These are phyloP conservation scores for Hygrocybe coccinea DNA, from an alignment of 768 basidiomycete species.

Conservation along the genomic window DNA sequence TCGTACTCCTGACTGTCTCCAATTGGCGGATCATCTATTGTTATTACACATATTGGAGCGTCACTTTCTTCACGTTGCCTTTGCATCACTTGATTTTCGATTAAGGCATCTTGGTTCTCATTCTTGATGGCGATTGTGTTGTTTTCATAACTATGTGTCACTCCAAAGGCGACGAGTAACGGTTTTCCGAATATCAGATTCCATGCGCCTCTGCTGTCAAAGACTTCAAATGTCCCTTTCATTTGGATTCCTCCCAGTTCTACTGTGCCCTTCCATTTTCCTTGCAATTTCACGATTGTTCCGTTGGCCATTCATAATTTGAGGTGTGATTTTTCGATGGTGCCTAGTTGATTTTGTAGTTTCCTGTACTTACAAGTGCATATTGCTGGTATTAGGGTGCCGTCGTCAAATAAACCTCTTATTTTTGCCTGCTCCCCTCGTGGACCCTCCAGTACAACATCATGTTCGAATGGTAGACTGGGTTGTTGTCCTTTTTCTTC, in stretches of 20 bases:
- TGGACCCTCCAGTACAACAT: neutral
- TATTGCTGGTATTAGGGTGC: conserved; percentile 23
- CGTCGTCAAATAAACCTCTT: conserved; percentile 17
- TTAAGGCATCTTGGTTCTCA: conserved; percentile 15
- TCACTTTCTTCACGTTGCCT: conserved; percentile 19
- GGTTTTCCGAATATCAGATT: too few relatives aligned
- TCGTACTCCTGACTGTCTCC: too few relatives aligned
- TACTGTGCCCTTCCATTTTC: too few relatives aligned
- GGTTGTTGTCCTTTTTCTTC: neutral
- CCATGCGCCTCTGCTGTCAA: too few relatives aligned
- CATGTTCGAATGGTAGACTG: neutral
- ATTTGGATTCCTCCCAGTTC: too few relatives aligned
- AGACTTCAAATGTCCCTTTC: too few relatives aligned
- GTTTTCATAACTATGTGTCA: too few relatives aligned
- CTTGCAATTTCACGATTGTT: neutral
- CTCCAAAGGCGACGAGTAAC: too few relatives aligned
- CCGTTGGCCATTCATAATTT: conserved; percentile 33
- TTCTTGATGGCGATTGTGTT: conserved; percentile 11
- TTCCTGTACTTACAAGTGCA: conserved; percentile 9
- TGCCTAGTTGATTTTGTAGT: conserved; percentile 10
- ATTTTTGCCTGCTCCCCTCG: neutral
- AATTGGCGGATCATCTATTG: conserved; percentile 27
- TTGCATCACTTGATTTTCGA: conserved; percentile 16
- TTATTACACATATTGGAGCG: conserved; percentile 3
- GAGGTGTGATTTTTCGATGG: conserved; percentile 9